Percentiles rank a stretch among this genome's conserved stretches.
These are phyloP conservation scores for Andrographis paniculata DNA, from an alignment of 305 asterid species.

Conservation along the genomic window DNA sequence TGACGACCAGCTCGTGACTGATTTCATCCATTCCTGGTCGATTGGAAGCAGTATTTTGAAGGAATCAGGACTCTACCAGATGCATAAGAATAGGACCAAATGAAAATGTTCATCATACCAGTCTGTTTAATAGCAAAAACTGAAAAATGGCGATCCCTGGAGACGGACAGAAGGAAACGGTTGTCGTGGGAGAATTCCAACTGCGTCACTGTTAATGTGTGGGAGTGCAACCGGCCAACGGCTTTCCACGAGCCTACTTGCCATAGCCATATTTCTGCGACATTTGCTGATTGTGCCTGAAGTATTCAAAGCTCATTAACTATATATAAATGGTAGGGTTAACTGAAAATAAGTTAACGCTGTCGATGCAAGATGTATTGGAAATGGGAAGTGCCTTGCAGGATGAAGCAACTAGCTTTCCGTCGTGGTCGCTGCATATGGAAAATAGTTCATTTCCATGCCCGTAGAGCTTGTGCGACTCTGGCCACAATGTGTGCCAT, in stretches of 20 bases:
- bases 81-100: background rate
- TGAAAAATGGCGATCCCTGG: conserved; percentile 92
- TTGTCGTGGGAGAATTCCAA: conserved; percentile 80
- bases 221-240: conserved; percentile 77
- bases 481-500: conserved; percentile 93
- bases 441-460: conserved; percentile 93
- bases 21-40: conserved; percentile 52
- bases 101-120: conserved; percentile 30
- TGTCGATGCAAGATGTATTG: too few species aligned
- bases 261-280: conserved; percentile 96
- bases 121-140: conserved; percentile 54
- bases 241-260: conserved; percentile 90
- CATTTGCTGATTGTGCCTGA: conserved; percentile 90
- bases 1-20: conserved; percentile 38
- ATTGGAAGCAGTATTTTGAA: conserved; percentile 11
- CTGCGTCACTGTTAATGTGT: conserved; percentile 84
- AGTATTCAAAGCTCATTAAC: too few species aligned
- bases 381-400: conserved; percentile 54
- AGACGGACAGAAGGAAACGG: conserved; percentile 65
- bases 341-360: too few species aligned
- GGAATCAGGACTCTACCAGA: conserved; percentile 3
- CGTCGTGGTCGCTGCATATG: conserved; percentile 68
- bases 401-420: conserved; percentile 84
- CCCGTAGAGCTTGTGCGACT: conserved; percentile 93
- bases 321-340: too few species aligned